phyloP scores from a whole-genome alignment of 495 filamentous ascomycete species.

The Apodospora peruviana region DNA sequence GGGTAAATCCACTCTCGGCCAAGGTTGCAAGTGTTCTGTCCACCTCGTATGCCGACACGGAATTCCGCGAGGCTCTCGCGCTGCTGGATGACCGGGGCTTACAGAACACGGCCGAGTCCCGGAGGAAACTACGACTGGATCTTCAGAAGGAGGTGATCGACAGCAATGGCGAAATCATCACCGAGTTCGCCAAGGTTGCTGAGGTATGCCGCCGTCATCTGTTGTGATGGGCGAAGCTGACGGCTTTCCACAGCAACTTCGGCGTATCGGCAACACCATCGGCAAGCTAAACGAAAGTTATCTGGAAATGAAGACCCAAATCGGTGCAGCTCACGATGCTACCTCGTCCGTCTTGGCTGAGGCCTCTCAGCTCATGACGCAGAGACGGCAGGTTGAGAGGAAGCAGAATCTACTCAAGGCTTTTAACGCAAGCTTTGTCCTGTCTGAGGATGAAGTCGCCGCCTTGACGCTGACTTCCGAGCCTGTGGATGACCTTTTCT shows the following conservation, averaged over 20 bases:
- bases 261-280: constrained; percentile 75
- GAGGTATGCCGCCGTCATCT: constrained; percentile 56
- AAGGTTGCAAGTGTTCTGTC: constrained; percentile 83
- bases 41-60: constrained; percentile 84
- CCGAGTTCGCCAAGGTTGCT: constrained; percentile 85
- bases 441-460: constrained; percentile 72
- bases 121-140: constrained; percentile 75
- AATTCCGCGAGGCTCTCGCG: constrained; percentile 80
- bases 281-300: constrained; percentile 73
- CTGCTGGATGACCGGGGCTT: constrained; percentile 67
- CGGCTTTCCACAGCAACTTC: constrained; percentile 58
- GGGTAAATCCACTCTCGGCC: constrained; percentile 27
- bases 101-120: constrained; percentile 71
- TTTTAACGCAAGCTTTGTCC: constrained; percentile 77
- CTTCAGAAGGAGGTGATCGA: constrained; percentile 90
- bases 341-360: constrained; percentile 76
- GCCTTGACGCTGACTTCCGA: constrained; percentile 69
- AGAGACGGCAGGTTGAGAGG: constrained; percentile 72
- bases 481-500: constrained; percentile 82
- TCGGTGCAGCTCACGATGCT: constrained; percentile 66
- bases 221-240: neutral
- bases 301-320: constrained; percentile 72
- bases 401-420: constrained; percentile 80
- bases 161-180: constrained; percentile 86
- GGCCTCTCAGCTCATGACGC: constrained; percentile 64